Conservation (phyloP, 1,284 basidiomycete species). For the Fomes fomentarius region DNA sequence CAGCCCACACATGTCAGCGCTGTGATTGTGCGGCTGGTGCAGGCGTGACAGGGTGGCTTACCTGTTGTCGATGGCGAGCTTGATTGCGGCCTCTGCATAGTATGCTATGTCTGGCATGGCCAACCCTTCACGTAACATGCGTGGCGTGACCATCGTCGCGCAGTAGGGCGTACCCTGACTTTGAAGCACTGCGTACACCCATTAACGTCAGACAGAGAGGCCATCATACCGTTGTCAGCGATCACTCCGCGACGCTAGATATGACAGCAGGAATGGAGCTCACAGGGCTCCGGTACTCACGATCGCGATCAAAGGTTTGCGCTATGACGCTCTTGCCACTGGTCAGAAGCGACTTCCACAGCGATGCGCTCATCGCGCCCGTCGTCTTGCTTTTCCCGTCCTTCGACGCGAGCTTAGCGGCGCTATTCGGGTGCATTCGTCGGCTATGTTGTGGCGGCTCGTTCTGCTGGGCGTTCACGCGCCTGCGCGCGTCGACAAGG, state of each 20-base stretch:
- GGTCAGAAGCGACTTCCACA: constrained; percentile 21
- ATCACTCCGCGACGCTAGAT: neutral
- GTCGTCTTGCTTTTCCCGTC: constrained; percentile 1
- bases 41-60: constrained; percentile 1
- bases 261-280: constrained; percentile 10
- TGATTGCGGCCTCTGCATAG: constrained; percentile 25
- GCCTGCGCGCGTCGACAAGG: constrained; percentile 6
- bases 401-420: constrained; percentile 7
- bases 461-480: neutral
- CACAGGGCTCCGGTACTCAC: constrained; percentile 21
- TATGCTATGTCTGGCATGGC: constrained; percentile 19
- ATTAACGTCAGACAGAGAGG: constrained; percentile 4
- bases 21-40: neutral
- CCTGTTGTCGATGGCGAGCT: constrained; percentile 21
- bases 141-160: constrained; percentile 26
- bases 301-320: constrained; percentile 25
- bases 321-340: constrained; percentile 21
- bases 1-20: neutral
- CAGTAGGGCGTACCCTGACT: constrained; percentile 20
- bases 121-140: constrained; percentile 18
- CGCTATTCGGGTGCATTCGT: constrained; percentile 4
- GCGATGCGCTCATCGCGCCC: constrained; percentile 4
- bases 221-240: constrained; percentile 13
- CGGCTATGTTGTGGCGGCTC: neutral
- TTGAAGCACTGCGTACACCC: constrained; percentile 13